Percentiles rank a stretch among this genome's conserved stretches.
These are phyloP conservation scores for Rhizoclosmatium sp. DNA, from an alignment of 192 early-diverging fungal genomes.

Conservation along the genomic window DNA sequence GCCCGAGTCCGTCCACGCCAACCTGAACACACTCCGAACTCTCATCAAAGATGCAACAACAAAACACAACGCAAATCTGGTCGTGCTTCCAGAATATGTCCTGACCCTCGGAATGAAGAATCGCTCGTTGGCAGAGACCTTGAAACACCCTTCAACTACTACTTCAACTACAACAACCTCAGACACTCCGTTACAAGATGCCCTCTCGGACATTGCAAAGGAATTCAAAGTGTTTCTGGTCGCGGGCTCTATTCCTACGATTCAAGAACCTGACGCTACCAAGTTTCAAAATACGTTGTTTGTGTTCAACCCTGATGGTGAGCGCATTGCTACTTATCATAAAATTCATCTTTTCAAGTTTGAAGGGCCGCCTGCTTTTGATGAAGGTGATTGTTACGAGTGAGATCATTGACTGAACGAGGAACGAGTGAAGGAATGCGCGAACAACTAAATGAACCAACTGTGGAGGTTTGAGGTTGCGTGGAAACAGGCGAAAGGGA, in stretches of 20 bases:
- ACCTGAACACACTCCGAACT: neutral
- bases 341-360: slow-evolving; percentile 87
- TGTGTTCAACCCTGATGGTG: slow-evolving; percentile 65
- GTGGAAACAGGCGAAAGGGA: too few species aligned
- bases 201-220: neutral
- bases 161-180: neutral
- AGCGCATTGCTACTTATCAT: slow-evolving; percentile 64
- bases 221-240: neutral
- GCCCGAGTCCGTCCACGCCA: neutral
- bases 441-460: too few species aligned
- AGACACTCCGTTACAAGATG: neutral
- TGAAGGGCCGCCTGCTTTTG: slow-evolving; percentile 50
- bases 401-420: neutral
- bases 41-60: neutral
- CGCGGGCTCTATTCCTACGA: neutral
- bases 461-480: too few species aligned
- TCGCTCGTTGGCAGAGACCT: neutral
- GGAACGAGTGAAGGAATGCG: too few species aligned
- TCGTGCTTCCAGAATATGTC: slow-evolving; percentile 29
- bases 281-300: slow-evolving; percentile 75
- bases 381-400: slow-evolving; percentile 28
- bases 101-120: slow-evolving; percentile 25
- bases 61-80: neutral
- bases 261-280: slow-evolving; percentile 15
- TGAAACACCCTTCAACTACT: neutral